A percentile compares a stretch with the other conserved stretches of the same genome.
These are phyloP conservation scores for Scedosporium boydii DNA, from an alignment of 2,329 filamentous ascomycete genomes.

Conservation along the genomic window DNA sequence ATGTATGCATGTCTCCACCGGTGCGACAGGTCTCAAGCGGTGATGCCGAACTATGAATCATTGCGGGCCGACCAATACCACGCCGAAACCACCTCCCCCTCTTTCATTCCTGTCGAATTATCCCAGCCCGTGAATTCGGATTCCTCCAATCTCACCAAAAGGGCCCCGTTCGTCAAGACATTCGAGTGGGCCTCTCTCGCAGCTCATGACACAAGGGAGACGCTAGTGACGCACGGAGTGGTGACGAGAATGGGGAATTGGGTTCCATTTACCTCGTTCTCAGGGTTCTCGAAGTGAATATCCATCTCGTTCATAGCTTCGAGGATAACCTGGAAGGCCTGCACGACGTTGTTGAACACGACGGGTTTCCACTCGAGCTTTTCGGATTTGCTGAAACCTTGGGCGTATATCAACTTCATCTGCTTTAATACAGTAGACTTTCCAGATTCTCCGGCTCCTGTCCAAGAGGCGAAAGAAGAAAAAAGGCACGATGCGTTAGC, in stretches of 20 bases:
- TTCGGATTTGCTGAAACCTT: conserved; percentile 83
- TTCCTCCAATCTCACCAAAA: background rate
- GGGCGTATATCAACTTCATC: conserved; percentile 95
- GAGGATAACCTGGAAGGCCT: conserved; percentile 82
- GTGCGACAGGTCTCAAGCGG: background rate
- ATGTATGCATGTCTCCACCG: background rate
- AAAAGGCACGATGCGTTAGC: background rate
- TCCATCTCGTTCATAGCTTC: conserved; percentile 83
- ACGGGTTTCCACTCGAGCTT: conserved; percentile 91
- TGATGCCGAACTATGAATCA: background rate
- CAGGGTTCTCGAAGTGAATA: conserved; percentile 67
- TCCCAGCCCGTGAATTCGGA: background rate
- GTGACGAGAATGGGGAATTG: conserved; percentile 8
- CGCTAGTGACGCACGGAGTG: background rate
- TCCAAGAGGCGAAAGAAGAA: conserved; percentile 10
- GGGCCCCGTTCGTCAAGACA: background rate
- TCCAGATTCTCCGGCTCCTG: conserved; percentile 80
- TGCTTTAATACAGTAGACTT: conserved; percentile 98
- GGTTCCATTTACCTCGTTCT: conserved; percentile 59
- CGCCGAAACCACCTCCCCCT: no score
- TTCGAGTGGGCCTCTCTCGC: no score
- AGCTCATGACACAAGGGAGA: background rate
- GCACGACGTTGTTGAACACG: conserved; percentile 89
- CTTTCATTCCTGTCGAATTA: background rate
- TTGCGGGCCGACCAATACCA: no score